A percentile compares a stretch with the other conserved stretches of the same genome.
Conservation (phyloP, 495 filamentous ascomycete species). For the Penicillium tannophilum region DNA sequence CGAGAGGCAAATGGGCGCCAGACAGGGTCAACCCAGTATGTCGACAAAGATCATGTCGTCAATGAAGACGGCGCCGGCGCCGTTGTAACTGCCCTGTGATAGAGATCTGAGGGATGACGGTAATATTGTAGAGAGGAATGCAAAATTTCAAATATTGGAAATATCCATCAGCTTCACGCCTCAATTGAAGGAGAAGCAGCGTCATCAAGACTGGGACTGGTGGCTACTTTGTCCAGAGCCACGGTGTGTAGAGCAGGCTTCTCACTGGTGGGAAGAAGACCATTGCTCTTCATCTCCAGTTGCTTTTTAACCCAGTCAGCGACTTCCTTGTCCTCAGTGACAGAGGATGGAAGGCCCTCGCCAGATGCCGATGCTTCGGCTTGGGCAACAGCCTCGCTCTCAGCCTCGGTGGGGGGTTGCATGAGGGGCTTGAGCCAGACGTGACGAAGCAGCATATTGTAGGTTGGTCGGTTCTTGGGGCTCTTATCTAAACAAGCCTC, state of each 20-base stretch:
- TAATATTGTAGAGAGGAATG: neutral
- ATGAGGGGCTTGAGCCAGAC: constrained; percentile 81
- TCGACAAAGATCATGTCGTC: constrained; percentile 14
- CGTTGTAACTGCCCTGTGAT: constrained; percentile 9
- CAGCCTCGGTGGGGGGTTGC: constrained; percentile 80
- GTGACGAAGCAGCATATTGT: constrained; percentile 84
- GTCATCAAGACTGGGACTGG: constrained; percentile 38
- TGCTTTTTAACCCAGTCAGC: constrained; percentile 81
- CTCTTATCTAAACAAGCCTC: constrained; percentile 88
- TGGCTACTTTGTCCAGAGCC: constrained; percentile 63
- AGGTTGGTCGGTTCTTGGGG: constrained; percentile 85
- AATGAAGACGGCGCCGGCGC: constrained; percentile 25
- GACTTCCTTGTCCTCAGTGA: constrained; percentile 73
- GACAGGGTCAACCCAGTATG: neutral
- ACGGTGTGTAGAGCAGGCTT: constrained; percentile 80
- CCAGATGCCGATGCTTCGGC: constrained; percentile 32
- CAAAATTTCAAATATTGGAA: constrained; percentile 1
- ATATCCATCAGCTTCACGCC: constrained; percentile 14
- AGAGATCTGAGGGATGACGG: neutral
- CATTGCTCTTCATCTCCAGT: constrained; percentile 59
- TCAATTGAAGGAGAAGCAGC: constrained; percentile 14
- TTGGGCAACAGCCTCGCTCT: constrained; percentile 45
- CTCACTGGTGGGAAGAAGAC: constrained; percentile 44
- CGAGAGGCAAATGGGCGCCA: neutral
- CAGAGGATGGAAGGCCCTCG: constrained; percentile 42